Evolutionary conservation across 192 early-diverging fungal species (phyloP).

Genomic region (Funneliformis geosporum): DNA sequence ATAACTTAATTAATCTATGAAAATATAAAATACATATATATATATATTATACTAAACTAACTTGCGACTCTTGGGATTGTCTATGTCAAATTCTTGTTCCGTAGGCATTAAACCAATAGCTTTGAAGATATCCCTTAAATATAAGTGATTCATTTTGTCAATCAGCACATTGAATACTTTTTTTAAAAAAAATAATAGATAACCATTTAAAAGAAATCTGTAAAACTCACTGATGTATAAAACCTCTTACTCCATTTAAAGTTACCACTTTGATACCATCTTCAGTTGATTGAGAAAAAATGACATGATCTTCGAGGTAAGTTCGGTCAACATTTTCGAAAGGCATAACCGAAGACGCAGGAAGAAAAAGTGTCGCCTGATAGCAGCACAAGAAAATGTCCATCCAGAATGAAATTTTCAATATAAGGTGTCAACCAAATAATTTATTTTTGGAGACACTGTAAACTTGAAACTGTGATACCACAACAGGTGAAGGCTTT

Average conservation of each 20-base stretch:
- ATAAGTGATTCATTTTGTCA: not conserved
- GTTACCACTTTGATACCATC: slow-evolving; percentile 17
- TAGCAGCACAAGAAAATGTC: not conserved
- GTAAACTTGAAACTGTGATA: not conserved
- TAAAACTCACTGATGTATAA: slow-evolving; percentile 18
- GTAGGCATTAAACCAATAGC: not conserved
- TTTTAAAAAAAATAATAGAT: not conserved
- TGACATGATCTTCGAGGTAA: slow-evolving; percentile 26
- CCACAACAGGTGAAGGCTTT: not conserved
- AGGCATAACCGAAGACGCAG: slow-evolving; percentile 1
- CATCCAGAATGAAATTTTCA: slow-evolving; percentile 2
- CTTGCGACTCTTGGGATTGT: slow-evolving; percentile 15
- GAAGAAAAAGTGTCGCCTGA: slow-evolving; percentile 30
- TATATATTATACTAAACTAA: not conserved
- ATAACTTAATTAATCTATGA: not conserved
- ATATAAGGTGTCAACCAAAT: slow-evolving; percentile 4
- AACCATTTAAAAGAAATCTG: not conserved
- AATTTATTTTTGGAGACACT: not conserved
- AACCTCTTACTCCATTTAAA: slow-evolving; percentile 16
- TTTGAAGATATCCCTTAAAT: slow-evolving; percentile 12
- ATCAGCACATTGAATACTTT: not conserved
- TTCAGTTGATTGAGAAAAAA: slow-evolving; percentile 1
- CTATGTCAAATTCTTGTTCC: not conserved
- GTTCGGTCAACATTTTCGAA: slow-evolving; percentile 5
- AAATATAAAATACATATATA: not conserved